A percentile compares a stretch with the other conserved stretches of the same genome.
These are phyloP conservation scores for Serendipita sp. DNA, from an alignment of 1,284 basidiomycete species.

Conservation along the genomic window DNA sequence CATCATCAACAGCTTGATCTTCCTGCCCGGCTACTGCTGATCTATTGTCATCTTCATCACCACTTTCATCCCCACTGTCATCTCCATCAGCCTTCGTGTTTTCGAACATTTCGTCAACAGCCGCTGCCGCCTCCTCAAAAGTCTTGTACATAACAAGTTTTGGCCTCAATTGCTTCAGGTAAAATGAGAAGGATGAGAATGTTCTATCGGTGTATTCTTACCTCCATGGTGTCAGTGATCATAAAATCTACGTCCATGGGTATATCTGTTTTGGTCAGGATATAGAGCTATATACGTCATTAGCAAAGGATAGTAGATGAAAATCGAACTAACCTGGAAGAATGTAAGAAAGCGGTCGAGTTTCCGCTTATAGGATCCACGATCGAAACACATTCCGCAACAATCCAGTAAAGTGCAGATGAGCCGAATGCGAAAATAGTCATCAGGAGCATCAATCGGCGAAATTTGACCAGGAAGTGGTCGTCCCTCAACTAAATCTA, in stretches of 20 bases:
- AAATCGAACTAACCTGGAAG: conserved; percentile 56
- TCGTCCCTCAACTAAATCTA: conserved; percentile 59
- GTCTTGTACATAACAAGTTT: conserved; percentile 55
- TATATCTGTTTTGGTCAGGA: conserved; percentile 71
- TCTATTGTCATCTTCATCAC: conserved; percentile 36
- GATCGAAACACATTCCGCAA: conserved; percentile 96
- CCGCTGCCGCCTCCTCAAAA: conserved; percentile 70
- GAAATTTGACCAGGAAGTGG: conserved; percentile 71
- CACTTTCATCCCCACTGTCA: conserved; percentile 60
- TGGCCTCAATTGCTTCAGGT: conserved; percentile 60
- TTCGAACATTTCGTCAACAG: conserved; percentile 76
- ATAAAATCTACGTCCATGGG: conserved; percentile 98
- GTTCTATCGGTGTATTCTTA: conserved; percentile 21
- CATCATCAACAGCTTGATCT: conserved; percentile 45
- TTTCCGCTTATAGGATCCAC: conserved; percentile 79
- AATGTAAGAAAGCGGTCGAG: conserved; percentile 85
- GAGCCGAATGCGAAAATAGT: conserved; percentile 88
- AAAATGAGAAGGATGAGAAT: background rate
- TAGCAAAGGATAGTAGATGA: background rate
- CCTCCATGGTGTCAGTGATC: conserved; percentile 86
- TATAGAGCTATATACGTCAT: conserved; percentile 53
- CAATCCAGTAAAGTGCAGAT: conserved; percentile 88
- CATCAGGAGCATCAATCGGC: conserved; percentile 80
- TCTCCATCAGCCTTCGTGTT: conserved; percentile 30
- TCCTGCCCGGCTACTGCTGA: conserved; percentile 38